These are phyloP conservation scores for Tetrapyrgos nigripes DNA, from an alignment of 1,284 basidiomycete genomes.

Conservation along the genomic window DNA sequence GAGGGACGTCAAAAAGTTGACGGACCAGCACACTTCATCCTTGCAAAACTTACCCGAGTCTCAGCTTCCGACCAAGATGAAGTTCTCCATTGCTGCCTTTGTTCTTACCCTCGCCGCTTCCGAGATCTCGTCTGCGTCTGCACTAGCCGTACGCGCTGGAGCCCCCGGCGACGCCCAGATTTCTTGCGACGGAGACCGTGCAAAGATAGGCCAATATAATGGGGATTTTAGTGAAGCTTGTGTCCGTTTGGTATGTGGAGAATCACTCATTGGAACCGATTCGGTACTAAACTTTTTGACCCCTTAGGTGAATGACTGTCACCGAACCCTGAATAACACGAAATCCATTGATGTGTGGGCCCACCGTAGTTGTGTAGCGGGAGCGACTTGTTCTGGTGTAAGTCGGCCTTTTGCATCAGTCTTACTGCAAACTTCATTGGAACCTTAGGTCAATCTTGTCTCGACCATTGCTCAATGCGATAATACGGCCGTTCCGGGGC, in stretches of 20 bases:
- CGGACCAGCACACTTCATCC: neutral
- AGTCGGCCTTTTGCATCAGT: neutral
- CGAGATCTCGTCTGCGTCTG: neutral
- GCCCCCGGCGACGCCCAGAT: neutral
- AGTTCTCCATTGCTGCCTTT: neutral
- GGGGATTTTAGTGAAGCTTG: conserved; percentile 3
- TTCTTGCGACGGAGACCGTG: neutral
- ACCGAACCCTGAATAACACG: neutral
- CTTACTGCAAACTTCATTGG: neutral
- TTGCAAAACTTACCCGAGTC: too few species aligned
- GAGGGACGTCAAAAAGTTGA: neutral
- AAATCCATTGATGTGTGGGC: neutral
- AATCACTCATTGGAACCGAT: neutral
- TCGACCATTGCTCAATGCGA: neutral
- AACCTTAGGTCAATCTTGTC: neutral
- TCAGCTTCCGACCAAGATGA: neutral
- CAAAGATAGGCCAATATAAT: conserved; percentile 1
- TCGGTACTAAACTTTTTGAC: neutral
- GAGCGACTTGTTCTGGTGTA: conserved; percentile 2
- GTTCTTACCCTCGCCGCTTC: too few species aligned
- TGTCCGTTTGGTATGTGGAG: neutral
- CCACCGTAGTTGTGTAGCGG: conserved; percentile 1
- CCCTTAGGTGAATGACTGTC: conserved; percentile 1
- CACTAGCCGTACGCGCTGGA: neutral
- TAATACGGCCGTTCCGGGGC: neutral